Conservation (phyloP, 2,329 filamentous ascomycete genomes). For the Arthrobotrys pseudoclavata region DNA sequence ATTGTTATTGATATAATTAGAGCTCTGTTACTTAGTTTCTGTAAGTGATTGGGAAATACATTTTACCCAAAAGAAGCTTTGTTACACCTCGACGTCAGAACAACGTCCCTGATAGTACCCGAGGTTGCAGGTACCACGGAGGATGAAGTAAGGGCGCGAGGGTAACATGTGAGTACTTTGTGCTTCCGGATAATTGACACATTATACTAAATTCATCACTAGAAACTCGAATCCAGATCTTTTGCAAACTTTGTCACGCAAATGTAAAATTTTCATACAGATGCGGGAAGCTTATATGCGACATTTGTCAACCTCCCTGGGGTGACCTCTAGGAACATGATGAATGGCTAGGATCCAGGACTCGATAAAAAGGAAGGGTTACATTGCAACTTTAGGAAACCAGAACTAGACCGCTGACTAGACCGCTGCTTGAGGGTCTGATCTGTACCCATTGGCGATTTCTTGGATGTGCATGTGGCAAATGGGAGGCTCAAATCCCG, state of each 20-base stretch:
- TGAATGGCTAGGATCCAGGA: conserved; percentile 11
- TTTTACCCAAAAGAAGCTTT: conserved; percentile 28
- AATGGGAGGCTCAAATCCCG: conserved; percentile 42
- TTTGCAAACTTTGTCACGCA: conserved; percentile 3
- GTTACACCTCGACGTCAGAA: conserved; percentile 59
- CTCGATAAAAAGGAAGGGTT: conserved; percentile 42
- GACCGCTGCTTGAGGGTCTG: conserved; percentile 28
- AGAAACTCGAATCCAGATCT: not conserved
- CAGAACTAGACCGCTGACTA: conserved; percentile 36
- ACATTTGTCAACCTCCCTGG: conserved; percentile 2
- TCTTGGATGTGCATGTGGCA: conserved; percentile 21
- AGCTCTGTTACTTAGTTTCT: conserved; percentile 37
- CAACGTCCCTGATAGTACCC: conserved; percentile 31
- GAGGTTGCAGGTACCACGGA: conserved; percentile 31
- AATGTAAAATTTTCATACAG: conserved; percentile 11
- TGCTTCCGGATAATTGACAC: not conserved
- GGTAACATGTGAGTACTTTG: conserved; percentile 38
- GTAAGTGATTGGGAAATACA: conserved; percentile 18
- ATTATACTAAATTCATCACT: not conserved
- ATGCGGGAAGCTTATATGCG: conserved; percentile 5
- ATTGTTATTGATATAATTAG: conserved; percentile 20
- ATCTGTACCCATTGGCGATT: conserved; percentile 30
- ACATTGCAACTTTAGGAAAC: conserved; percentile 38
- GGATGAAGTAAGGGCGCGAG: conserved; percentile 13
- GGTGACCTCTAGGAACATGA: conserved; percentile 7